phyloP scores from a whole-genome alignment of 177 flowering plant genomes.

The Vitis hybrid region DNA sequence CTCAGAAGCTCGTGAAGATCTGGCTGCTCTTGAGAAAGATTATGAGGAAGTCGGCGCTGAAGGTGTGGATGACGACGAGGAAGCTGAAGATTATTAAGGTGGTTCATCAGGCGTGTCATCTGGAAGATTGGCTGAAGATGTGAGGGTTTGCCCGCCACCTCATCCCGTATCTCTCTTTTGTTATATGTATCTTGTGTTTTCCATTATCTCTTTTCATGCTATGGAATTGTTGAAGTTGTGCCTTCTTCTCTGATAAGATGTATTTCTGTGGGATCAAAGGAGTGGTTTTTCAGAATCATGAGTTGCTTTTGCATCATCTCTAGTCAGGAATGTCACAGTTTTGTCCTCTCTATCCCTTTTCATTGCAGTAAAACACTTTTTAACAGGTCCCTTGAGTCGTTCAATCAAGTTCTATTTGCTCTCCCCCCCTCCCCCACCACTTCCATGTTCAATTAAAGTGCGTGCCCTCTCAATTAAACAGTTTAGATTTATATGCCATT shows the following conservation, averaged over 20 bases:
- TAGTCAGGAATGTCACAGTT: no score
- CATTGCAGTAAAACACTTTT: no score
- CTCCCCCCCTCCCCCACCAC: no score
- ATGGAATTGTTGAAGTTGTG: constrained; percentile 10
- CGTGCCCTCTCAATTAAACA: no score
- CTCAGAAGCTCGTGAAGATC: constrained; percentile 82
- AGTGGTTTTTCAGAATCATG: not conserved
- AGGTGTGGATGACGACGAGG: constrained; percentile 75
- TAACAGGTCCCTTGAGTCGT: no score
- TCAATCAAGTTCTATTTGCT: no score
- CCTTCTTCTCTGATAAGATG: not conserved
- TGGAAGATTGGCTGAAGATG: not conserved
- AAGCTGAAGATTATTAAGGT: constrained; percentile 55
- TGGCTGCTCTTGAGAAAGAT: constrained; percentile 87
- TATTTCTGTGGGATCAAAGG: constrained; percentile 8
- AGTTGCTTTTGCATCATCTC: not conserved
- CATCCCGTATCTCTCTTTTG: no score
- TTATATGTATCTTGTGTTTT: not conserved
- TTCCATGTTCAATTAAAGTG: no score
- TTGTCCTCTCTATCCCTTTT: no score
- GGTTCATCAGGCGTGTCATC: not conserved
- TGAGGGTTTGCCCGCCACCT: not conserved
- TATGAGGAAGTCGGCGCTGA: constrained; percentile 86
- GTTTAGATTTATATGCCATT: no score
- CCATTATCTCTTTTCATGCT: not conserved